Evolutionary conservation across 1,139 yeast genomes (phyloP), one percentile per base, ranked within the genome.

Genomic region (Protomyces pachydermus): DNA sequence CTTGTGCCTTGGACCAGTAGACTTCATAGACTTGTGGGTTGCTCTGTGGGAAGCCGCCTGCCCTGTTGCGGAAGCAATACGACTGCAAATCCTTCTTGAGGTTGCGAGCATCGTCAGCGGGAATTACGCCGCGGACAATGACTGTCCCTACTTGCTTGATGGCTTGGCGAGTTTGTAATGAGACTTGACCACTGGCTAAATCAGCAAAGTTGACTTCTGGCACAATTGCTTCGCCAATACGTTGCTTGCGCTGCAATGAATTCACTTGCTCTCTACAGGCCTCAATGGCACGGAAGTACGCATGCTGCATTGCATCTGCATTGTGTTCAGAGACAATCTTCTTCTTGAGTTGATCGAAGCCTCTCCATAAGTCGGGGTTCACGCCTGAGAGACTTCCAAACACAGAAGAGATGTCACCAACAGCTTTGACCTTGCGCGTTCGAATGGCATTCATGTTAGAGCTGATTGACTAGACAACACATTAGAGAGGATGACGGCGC

Each of bases 1-100:
- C 71, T 69, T 81, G 82, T 2, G 79, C 72, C 66, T 76, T 74
- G 4, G 81, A 73, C 83, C 83, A 81, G 67, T 77, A 79, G 18
- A 79, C 72, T 56, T 75, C 74, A 69, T 74, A 78, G 10, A 72
- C 74, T 9, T 73, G 67, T 68, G 76, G 70, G 3, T 70, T 69
- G 10, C 75, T 75, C 12, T 70, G 69, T 1, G 82, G 80, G 25
- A 50, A 56, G 9, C 35, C 61, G 35, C 37, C 39, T 14, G 51
- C 37, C 12, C 48, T 45, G 42, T 64, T 68, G 50, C 70, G 70
- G 25, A 69, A 66, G 53, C 72, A 66, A 61, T 73, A 75, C 5
- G 70, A 67, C 8, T 69, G 69, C 10, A 71, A 61, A n/a, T 71
- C 71, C 2, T 38, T 64, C 60, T 73, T 72, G 69, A 68, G 69